Evolutionary conservation across 2,329 filamentous ascomycete genomes (phyloP).

Genomic region (Scytalidium lignicola): DNA sequence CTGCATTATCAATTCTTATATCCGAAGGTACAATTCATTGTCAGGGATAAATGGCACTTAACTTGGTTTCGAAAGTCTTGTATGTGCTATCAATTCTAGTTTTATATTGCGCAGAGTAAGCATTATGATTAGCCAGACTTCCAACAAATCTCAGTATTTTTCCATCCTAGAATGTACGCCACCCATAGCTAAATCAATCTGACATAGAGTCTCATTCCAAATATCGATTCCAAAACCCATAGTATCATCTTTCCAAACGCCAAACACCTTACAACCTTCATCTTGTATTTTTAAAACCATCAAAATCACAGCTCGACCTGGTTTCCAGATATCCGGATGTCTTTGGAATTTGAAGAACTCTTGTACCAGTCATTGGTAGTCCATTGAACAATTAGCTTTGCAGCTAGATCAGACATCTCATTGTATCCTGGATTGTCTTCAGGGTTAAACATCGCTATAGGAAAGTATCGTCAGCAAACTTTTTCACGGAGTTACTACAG

Average conservation of each 20-base stretch:
- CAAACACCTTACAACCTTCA: neutral
- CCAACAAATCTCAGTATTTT: too few relatives aligned
- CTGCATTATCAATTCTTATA: too few relatives aligned
- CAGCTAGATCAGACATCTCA: constrained; percentile 59
- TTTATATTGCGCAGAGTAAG: too few relatives aligned
- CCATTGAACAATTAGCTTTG: constrained; percentile 62
- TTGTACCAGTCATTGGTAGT: constrained; percentile 62
- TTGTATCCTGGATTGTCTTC: constrained; percentile 69
- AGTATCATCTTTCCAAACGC: neutral
- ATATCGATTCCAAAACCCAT: too few relatives aligned
- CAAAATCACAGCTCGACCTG: neutral
- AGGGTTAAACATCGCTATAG: constrained; percentile 65
- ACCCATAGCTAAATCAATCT: too few relatives aligned
- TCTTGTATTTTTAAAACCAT: neutral
- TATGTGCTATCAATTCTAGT: too few relatives aligned
- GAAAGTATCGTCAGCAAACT: constrained; percentile 7
- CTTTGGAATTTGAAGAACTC: neutral
- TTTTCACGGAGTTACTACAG: neutral
- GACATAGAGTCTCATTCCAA: too few relatives aligned
- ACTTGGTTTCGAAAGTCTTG: too few relatives aligned
- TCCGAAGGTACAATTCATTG: too few relatives aligned
- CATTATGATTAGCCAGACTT: too few relatives aligned
- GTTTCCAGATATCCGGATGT: neutral
- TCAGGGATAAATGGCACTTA: too few relatives aligned
- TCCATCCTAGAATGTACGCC: too few relatives aligned